Conservation (phyloP, 345 rosid species). For the Corchorus capsularis region DNA sequence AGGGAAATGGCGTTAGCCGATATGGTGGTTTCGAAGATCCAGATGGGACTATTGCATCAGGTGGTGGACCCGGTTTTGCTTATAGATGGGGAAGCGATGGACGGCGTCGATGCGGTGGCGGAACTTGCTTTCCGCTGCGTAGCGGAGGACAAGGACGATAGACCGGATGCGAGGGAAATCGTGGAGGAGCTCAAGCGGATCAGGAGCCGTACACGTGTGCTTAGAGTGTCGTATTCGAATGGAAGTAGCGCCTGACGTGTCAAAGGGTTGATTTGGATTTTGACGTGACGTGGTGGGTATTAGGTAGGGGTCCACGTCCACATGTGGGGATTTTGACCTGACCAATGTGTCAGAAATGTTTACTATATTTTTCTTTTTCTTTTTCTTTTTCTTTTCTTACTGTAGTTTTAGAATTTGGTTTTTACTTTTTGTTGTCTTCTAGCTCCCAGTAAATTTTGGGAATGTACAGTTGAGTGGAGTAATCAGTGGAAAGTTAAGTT, state of each 20-base stretch:
- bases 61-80: slow-evolving; percentile 65
- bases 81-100: slow-evolving; percentile 38
- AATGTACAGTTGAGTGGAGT: too few relatives aligned
- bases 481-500: too few relatives aligned
- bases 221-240: slow-evolving; percentile 29
- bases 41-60: slow-evolving; percentile 63
- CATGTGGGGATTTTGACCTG: slow-evolving; percentile 25
- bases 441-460: not conserved
- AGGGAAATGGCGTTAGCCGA: slow-evolving; percentile 87
- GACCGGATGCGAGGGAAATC: slow-evolving; percentile 80
- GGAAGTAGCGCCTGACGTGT: slow-evolving; percentile 34
- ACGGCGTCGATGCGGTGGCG: slow-evolving; percentile 69
- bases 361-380: not conserved
- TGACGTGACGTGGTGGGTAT: slow-evolving; percentile 22
- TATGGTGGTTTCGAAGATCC: slow-evolving; percentile 78
- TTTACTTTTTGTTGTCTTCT: not conserved
- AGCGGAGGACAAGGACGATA: slow-evolving; percentile 87
- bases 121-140: slow-evolving; percentile 94
- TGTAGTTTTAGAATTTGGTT: not conserved
- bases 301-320: slow-evolving; percentile 18
- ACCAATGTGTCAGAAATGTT: not conserved
- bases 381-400: not conserved
- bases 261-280: slow-evolving; percentile 25
- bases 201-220: slow-evolving; percentile 39
- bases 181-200: slow-evolving; percentile 76